Evolutionary conservation across 2,329 filamentous ascomycete genomes (phyloP), one percentile per base, ranked within the genome.

Genomic region (Hypomyces perniciosus): DNA sequence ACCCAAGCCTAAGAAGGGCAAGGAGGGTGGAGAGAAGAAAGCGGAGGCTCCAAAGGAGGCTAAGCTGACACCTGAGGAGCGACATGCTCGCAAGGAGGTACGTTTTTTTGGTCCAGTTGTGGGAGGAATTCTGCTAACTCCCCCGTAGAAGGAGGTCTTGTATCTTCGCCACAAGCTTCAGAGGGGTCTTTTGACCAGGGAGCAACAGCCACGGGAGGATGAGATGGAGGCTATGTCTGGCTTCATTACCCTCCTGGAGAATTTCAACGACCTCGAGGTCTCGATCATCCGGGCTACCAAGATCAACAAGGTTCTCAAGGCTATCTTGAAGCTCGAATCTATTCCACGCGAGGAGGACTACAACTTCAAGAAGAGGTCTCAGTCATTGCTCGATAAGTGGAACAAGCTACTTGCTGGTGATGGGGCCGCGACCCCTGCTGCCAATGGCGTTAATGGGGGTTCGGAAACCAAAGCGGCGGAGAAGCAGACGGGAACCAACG

Each of bases 271-370:
- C 57, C 80, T 97, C 4, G 92, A 97, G 66, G 89, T 88, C 30
- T 83, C 84, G 58, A 93, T 96, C 61, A 96, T 97, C 62, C 84
- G 88, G 56, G 77, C 75, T 10, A 99, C 93, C 55, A 99, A 97
- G 78, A 96, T 99, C 70, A 92, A 97, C 81, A 99, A 99, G 74
- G 92, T 99, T 8, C 79, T 99, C 51, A 96, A 95, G 74, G 90
- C 86, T 4, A 93, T 99, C 58, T 75, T 96, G 62, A 96, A 96
- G 74, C 77, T 99, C 7, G 80, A 85, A 40, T 78, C 78, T 4
- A 95, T 99, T 59, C 91, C 91, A 5, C 85, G 85, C 54, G 93
- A 99, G 57, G 88, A 91, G 34, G 88, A 95, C 58, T 95, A 86
- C 68, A 74, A 87, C 50, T 96, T 99, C 80, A 95, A 93, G 74